These are phyloP conservation scores for Pichia sp. DNA, from an alignment of 1,139 yeast genomes.

Conservation along the genomic window DNA sequence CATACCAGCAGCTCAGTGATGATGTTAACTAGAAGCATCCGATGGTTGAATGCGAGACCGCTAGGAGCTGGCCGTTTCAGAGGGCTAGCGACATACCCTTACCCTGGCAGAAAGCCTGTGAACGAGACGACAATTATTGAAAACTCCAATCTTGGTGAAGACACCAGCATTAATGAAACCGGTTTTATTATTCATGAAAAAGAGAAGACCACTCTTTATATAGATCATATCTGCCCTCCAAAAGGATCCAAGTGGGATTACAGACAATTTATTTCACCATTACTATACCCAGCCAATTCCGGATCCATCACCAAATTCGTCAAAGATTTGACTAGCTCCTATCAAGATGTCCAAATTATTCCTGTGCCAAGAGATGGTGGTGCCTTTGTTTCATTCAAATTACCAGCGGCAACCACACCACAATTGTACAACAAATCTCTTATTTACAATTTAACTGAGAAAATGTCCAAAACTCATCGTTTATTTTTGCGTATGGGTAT, in stretches of 20 bases:
- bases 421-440: conserved; percentile 52
- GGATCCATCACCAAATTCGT: conserved; percentile 28
- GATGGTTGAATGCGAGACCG: no score
- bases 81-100: not conserved
- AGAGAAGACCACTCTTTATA: conserved; percentile 54
- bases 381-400: conserved; percentile 75
- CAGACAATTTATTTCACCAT: conserved; percentile 25
- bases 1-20: no score
- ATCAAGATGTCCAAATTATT: conserved; percentile 42
- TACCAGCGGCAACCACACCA: conserved; percentile 50
- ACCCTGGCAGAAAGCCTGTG: conserved; percentile 12
- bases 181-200: conserved; percentile 56
- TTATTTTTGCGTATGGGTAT: conserved; percentile 43
- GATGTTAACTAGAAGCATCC: no score
- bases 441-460: conserved; percentile 44
- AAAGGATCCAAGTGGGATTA: conserved; percentile 33
- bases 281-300: conserved; percentile 28
- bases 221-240: conserved; percentile 51
- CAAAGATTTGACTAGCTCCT: conserved; percentile 23
- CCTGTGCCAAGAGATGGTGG: conserved; percentile 88
- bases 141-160: conserved; percentile 40
- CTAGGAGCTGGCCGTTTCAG: not conserved
- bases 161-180: conserved; percentile 48
- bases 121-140: conserved; percentile 23
- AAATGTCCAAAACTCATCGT: conserved; percentile 29